These are phyloP conservation scores for Scenedesmus sp. DNA, from an alignment of 163 green algal species.

Conservation along the genomic window DNA sequence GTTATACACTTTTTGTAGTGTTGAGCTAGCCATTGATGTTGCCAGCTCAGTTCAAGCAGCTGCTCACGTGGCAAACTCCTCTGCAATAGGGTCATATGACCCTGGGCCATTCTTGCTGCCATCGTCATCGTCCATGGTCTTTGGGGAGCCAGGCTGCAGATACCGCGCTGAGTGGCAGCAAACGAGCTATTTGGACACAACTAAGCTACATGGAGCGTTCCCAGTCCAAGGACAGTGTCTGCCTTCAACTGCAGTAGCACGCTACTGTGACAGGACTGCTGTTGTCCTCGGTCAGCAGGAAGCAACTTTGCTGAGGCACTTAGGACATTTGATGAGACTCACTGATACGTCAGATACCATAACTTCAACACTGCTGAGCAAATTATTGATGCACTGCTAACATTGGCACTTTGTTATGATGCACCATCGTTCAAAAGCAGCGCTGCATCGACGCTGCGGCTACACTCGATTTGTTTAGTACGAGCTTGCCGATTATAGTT, in stretches of 20 bases:
- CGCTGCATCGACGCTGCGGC: not conserved
- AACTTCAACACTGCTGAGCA: not conserved
- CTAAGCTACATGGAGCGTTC: not conserved
- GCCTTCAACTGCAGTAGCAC: not conserved
- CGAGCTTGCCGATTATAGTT: not conserved
- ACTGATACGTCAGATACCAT: too few species aligned
- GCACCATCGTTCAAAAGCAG: not conserved
- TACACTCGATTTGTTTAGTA: not conserved
- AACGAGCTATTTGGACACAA: not conserved
- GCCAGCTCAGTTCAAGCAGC: not conserved
- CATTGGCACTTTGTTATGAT: not conserved
- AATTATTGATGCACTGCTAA: not conserved
- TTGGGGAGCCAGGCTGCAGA: not conserved
- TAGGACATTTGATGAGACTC: too few species aligned
- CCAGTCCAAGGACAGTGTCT: not conserved
- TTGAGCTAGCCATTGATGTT: not conserved
- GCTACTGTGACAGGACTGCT: not conserved
- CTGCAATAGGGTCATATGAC: conserved; percentile 67
- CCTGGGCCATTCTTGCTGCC: conserved; percentile 61
- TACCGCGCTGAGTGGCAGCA: not conserved
- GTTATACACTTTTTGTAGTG: too few species aligned
- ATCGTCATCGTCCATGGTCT: conserved; percentile 61
- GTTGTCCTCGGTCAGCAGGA: not conserved
- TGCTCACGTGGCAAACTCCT: conserved; percentile 72
- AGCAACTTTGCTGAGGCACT: not conserved